These are phyloP conservation scores for Fragilariopsis cylindrus DNA, from an alignment of 108 stramenopile species.

Conservation along the genomic window DNA sequence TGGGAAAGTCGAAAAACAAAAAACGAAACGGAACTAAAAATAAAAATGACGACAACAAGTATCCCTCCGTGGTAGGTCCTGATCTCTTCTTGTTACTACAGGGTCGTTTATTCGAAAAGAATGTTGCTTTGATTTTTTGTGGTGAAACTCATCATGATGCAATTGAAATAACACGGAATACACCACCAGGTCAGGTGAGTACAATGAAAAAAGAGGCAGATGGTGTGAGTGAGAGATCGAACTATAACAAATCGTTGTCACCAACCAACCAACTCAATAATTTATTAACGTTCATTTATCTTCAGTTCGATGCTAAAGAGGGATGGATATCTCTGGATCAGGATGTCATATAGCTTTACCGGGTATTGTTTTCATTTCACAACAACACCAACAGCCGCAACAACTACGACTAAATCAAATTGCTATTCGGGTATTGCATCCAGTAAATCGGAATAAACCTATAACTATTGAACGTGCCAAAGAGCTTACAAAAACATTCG, in stretches of 20 bases:
- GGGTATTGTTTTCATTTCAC: background rate
- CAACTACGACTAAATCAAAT: constrained; percentile 8
- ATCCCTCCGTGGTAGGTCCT: constrained; percentile 1
- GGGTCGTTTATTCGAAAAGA: constrained; percentile 15
- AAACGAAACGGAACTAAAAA: background rate
- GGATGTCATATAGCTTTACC: background rate
- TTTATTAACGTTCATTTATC: no score
- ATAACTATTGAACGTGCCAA: constrained; percentile 45
- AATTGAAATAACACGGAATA: constrained; percentile 33
- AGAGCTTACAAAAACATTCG: constrained; percentile 24
- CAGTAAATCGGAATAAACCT: constrained; percentile 30
- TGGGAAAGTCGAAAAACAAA: background rate
- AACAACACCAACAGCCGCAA: background rate
- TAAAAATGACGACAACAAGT: background rate
- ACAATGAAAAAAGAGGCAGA: constrained; percentile 23
- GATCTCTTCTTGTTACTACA: constrained; percentile 13
- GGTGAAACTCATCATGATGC: constrained; percentile 47
- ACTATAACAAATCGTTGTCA: no score
- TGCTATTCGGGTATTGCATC: background rate
- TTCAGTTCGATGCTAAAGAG: constrained; percentile 12
- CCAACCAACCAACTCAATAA: no score
- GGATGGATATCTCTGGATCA: constrained; percentile 16
- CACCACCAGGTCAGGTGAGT: constrained; percentile 13
- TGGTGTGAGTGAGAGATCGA: background rate
- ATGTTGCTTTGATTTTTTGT: constrained; percentile 35